These are phyloP conservation scores for Rhododendron ovatum DNA, from an alignment of 148 eudicot species.

Conservation along the genomic window DNA sequence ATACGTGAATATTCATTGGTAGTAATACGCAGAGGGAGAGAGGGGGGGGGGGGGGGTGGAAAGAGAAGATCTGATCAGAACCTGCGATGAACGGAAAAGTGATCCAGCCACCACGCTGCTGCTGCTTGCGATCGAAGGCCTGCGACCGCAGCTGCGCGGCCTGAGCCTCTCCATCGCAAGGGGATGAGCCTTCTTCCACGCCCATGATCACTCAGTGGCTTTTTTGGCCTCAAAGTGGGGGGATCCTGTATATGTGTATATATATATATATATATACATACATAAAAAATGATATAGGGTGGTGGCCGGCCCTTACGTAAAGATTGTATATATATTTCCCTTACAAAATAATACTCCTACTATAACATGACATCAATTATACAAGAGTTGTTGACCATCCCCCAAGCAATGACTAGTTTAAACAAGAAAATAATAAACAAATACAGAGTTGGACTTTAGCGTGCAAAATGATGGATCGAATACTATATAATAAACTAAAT, in stretches of 20 bases:
- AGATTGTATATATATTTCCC: not conserved
- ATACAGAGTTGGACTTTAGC: not conserved
- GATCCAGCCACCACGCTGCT: constrained; percentile 30
- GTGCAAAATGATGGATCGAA: too few species aligned
- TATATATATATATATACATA: too few species aligned
- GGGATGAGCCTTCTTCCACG: not conserved
- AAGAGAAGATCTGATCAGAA: not conserved
- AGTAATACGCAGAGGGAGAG: not conserved
- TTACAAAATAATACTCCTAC: too few species aligned
- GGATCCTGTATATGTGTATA: not conserved
- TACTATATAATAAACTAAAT: too few species aligned
- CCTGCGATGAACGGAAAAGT: constrained; percentile 35
- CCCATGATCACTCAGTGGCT: not conserved
- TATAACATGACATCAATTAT: too few species aligned
- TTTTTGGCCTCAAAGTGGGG: not conserved
- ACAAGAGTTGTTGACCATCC: too few species aligned
- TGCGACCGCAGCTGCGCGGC: not conserved
- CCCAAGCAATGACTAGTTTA: not conserved
- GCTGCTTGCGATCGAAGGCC: not conserved
- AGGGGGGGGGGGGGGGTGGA: not conserved
- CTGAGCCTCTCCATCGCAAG: not conserved
- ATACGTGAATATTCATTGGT: too few species aligned
- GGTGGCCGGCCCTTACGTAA: not conserved
- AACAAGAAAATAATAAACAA: too few species aligned
- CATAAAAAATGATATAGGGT: not conserved